phyloP scores from a whole-genome alignment of 495 filamentous ascomycete species.

The Aspergillus asperescens region DNA sequence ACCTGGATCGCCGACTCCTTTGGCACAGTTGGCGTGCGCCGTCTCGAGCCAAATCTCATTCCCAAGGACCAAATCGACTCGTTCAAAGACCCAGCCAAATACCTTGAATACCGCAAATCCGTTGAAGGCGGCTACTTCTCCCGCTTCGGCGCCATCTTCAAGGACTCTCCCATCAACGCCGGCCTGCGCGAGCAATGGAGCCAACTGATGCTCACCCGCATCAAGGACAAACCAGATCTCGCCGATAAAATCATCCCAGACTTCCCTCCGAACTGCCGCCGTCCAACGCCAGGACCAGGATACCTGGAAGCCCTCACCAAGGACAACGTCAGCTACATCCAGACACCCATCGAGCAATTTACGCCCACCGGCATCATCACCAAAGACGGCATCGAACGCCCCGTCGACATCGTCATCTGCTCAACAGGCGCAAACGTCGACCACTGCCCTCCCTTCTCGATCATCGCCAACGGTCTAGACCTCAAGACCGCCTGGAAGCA shows the following conservation, averaged over 20 bases:
- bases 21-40: slow-evolving; percentile 38
- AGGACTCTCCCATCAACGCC: slow-evolving; percentile 48
- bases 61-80: slow-evolving; percentile 43
- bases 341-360: slow-evolving; percentile 51
- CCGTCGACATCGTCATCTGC: slow-evolving; percentile 60
- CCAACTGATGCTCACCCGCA: slow-evolving; percentile 44
- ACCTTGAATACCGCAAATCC: slow-evolving; percentile 45
- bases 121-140: slow-evolving; percentile 54
- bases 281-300: slow-evolving; percentile 64
- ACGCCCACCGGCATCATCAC: slow-evolving; percentile 53
- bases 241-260: slow-evolving; percentile 53
- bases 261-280: slow-evolving; percentile 63
- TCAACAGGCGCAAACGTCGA: slow-evolving; percentile 62
- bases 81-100: slow-evolving; percentile 45
- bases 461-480: slow-evolving; percentile 47
- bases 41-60: slow-evolving; percentile 46
- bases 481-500: slow-evolving; percentile 47
- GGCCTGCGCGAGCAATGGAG: slow-evolving; percentile 47
- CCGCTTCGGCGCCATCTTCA: slow-evolving; percentile 51
- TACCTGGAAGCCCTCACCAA: slow-evolving; percentile 65
- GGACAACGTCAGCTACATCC: slow-evolving; percentile 58
- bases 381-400: slow-evolving; percentile 42
- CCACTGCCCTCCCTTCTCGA: slow-evolving; percentile 54
- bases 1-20: slow-evolving; percentile 65
- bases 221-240: slow-evolving; percentile 52